Evolutionary conservation across 1,284 basidiomycete genomes (phyloP), one percentile per base, ranked within the genome.

Genomic region (Puccinia brachypodii): DNA sequence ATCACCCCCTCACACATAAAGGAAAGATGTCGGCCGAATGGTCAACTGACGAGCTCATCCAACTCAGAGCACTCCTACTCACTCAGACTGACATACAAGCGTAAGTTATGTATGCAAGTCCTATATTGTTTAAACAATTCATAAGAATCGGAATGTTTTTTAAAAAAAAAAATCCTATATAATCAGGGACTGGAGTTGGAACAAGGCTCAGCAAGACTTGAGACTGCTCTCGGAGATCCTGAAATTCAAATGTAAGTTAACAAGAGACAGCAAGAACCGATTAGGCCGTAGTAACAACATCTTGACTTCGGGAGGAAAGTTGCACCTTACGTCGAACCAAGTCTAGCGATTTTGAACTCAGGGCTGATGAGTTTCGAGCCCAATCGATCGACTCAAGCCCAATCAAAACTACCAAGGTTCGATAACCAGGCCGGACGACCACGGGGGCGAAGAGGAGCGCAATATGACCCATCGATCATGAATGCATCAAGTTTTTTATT

Each of bases 121-220:
- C 22, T 8, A 53, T 8, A 53, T 53, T 19, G n/a, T 53, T 58
- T 6, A 25, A 28, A 6, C 11, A 31, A 22, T 8, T 58, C 56
- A 28, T 58, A 8, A 58, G 25, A n/a, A 7, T 2, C 4, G n/a
- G n/a, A 53, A 28, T 25, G 9, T 31, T 25, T n/a, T n/a, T n/a
- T n/a, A 50, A 50, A 50, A 50, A 50, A 50, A 50, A 50, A 50
- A 50, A 50, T 50, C 47, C 9, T 62, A 13, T 19, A 13, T 62
- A 9, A 62, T 8, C 25, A 74, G 72, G 47, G 72, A 74, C 50
- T 74, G 72, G 72, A 19, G 56, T 58, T 74, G 72, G 72, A 74
- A 40, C 11, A 25, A 58, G 16, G 72, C 36, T 6, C 11, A 31
- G 36, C 16, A 2, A 38, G 72, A 74, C 36, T 36, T 74, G 44